These are phyloP conservation scores for Papiliotrema laurentii DNA, from an alignment of 1,284 basidiomycete species.

Conservation along the genomic window DNA sequence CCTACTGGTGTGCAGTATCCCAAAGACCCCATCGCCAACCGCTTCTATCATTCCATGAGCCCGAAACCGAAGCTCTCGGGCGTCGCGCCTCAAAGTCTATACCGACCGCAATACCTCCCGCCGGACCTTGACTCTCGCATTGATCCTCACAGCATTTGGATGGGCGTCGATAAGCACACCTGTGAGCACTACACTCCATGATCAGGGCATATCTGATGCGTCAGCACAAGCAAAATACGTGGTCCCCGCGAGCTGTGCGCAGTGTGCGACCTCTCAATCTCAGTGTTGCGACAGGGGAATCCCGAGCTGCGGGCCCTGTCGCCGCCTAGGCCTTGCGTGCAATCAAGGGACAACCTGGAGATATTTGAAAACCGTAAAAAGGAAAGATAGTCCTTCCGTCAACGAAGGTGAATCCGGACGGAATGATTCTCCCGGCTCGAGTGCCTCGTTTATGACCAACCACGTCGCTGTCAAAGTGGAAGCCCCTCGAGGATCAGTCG, in stretches of 20 bases:
- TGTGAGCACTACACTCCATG: conserved; percentile 10
- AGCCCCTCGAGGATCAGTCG: not conserved
- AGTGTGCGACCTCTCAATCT: conserved; percentile 21
- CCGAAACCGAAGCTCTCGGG: conserved; percentile 22
- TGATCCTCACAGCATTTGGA: conserved; percentile 31
- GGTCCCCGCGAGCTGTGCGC: conserved; percentile 27
- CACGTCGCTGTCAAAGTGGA: too few species aligned
- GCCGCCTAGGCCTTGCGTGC: conserved; percentile 13
- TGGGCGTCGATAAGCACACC: conserved; percentile 22
- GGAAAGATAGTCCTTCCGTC: not conserved
- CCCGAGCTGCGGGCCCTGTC: conserved; percentile 30
- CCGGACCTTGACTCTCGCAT: conserved; percentile 29
- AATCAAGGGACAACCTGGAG: conserved; percentile 17
- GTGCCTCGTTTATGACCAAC: too few species aligned
- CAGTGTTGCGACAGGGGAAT: conserved; percentile 31
- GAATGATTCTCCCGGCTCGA: not conserved
- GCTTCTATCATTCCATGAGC: conserved; percentile 11
- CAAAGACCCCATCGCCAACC: conserved; percentile 64
- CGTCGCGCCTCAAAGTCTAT: conserved; percentile 20
- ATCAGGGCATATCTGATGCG: not conserved
- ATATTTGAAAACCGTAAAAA: conserved; percentile 9
- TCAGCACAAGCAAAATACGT: conserved; percentile 33
- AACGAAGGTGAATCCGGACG: not conserved
- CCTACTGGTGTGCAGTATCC: conserved; percentile 91
- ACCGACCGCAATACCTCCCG: conserved; percentile 29